Base-by-base conservation (phyloP, 2,329 filamentous ascomycete genomes). In the Penicillium sp. region DNA sequence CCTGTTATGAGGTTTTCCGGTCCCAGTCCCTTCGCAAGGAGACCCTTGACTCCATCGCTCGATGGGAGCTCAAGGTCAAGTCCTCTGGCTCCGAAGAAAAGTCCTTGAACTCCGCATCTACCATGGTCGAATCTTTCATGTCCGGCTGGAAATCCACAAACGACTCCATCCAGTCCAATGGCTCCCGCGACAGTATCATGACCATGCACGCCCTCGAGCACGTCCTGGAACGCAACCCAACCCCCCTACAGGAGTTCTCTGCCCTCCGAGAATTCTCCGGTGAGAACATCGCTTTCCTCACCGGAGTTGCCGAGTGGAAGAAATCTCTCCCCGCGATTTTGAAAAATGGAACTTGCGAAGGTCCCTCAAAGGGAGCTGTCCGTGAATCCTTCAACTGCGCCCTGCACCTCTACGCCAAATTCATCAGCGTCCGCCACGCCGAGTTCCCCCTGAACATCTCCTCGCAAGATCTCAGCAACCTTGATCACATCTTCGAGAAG, bases 281-380 rank as follows among this genome's bases (percentile, higher is more conserved):
- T 16, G 87, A 90, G 69, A 90, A 90, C 68, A 86, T 90, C 60
- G 82, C 86, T 52, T 90, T 90, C 69, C 73, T 90, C 5, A 83
- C 80, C 9, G 76, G 79, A 43, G 81, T 88, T 11, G 76, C 79
- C 3, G 79, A 82, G 56, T 89, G 84, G 84, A 86, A 83, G 67
- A 51, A 22, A 48, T 52, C 53, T 8, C 55, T 69, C 1, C 64
- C 68, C 4, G 57, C 66, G 24, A 61, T 65, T 11, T 59, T 64
- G 51, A 62, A 59, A 7, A 63, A 66, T 27, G 41, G 39, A 10
- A 19, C 41, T 16, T 43, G 21, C 22, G 41, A 33, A 21, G 60
- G 62, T 16, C 51, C 56, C n/a, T 55, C 55, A 16, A 61, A 47
- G 26, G 26, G 4, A 63, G 22, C 16, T 71, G 73, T 76, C 74